Base-by-base conservation (phyloP, 805 yeast genomes). In the Alloascoidea hylecoeti region DNA sequence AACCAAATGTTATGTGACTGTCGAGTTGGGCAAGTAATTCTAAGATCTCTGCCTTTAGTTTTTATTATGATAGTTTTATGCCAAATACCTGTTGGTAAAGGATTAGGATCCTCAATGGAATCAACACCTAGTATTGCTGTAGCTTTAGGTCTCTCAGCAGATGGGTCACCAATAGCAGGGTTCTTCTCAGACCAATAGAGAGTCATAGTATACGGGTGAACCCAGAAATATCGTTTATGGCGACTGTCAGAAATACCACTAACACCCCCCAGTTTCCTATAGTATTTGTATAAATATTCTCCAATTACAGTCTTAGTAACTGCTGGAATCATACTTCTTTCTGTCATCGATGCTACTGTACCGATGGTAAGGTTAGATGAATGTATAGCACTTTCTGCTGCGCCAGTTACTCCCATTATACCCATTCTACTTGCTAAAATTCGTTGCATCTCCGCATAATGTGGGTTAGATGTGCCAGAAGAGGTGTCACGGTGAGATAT, bases 181-280 rank as follows among this genome's bases (percentile, higher is more conserved):
- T 82, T 83, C 9, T 75, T 66, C 3, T 71, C 67, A 2, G 89
- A 78, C 98, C 98, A 89, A 56, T 84, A 86, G 35, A 89, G 63
- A 0, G 95, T 84, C 63, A 85, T 60, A 5, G 92, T 79, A 56
- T 88, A 88, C 2, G 98, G 97, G 57, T 89, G 95, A 35, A 92
- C 73, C 97, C 97, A 92, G 68, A 89, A 89, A 60, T 74, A 89
- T 46, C 96, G 70, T 51, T 81, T 92, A 52, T 89, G 98, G 42
- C 96, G 71, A 33, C 72, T 70, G 37, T 85, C 92, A 0, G 89
- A 71, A 15, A 84, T 67, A 1, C 79, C 68, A 34, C 50, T 50
- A 4, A 66, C 57, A 30, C 84, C 78, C 37, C 83, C 63, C n/a
- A 86, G 78, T 43, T 75, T 74, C 41, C 92, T 75, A 54, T 78